Conservation (phyloP, 23 red algal species). For the Gracilaria gracilis region DNA sequence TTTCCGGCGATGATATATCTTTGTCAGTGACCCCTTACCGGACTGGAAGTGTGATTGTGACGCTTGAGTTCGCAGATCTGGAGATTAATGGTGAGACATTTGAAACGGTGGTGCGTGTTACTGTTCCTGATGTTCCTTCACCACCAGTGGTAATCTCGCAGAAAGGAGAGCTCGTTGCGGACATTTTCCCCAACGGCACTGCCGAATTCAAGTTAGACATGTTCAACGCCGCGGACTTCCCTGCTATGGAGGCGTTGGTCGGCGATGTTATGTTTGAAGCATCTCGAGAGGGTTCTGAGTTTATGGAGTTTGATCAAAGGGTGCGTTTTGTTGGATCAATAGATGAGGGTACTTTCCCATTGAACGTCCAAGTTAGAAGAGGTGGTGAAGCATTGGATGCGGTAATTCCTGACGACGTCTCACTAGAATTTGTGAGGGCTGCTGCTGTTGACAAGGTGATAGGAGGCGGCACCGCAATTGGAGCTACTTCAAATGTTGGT, state of each 20-base stretch:
- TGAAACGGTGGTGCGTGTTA: background rate
- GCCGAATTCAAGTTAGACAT: background rate
- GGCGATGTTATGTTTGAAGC: background rate
- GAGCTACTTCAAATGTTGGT: background rate
- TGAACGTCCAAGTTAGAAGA: background rate
- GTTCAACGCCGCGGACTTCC: background rate
- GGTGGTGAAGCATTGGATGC: background rate
- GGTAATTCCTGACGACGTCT: background rate
- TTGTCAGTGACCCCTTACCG: background rate
- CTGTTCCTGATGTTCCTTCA: background rate
- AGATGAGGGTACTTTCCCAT: slow-evolving; percentile 13
- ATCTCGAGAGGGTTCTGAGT: background rate
- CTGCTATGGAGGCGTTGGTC: background rate
- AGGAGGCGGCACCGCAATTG: background rate
- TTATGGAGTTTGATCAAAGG: slow-evolving; percentile 5
- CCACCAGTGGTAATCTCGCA: slow-evolving; percentile 23
- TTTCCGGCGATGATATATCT: background rate
- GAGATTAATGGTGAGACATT: background rate
- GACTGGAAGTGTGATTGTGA: background rate
- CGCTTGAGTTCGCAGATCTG: slow-evolving; percentile 11
- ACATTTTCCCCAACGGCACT: background rate
- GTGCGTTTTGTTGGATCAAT: slow-evolving; percentile 14
- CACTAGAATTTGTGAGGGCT: background rate
- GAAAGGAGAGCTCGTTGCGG: background rate
- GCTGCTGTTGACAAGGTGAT: background rate